Evolutionary conservation across 352 stramenopile genomes (phyloP).

Genomic region (Saprolegnia diclina): DNA sequence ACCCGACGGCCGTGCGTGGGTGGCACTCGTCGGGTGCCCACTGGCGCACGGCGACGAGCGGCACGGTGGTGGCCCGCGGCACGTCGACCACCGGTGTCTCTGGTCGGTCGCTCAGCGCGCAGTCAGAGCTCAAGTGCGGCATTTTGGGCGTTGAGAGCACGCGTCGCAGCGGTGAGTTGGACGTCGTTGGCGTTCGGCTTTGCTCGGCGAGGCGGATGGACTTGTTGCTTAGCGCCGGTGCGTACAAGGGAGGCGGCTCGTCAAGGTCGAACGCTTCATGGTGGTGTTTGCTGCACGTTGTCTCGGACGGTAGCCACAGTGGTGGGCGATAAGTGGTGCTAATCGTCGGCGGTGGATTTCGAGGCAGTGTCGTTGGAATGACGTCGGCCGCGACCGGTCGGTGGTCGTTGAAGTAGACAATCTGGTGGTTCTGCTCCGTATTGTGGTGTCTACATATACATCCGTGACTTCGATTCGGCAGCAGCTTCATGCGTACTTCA

Average conservation of each 20-base stretch:
- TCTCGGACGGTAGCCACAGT: background rate
- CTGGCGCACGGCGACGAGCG: background rate
- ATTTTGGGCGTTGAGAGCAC: conserved; percentile 20
- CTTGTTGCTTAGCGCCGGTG: background rate
- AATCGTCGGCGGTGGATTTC: background rate
- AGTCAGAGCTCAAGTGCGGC: conserved; percentile 7
- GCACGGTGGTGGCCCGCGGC: background rate
- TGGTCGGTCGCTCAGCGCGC: background rate
- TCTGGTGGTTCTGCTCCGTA: background rate
- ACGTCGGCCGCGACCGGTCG: background rate
- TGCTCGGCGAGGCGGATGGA: conserved; percentile 9
- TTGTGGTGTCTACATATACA: background rate
- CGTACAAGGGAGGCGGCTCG: background rate
- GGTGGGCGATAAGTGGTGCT: background rate
- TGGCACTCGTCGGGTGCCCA: background rate
- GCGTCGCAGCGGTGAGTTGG: conserved; percentile 18
- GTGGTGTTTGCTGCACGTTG: background rate
- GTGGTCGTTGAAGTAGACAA: conserved; percentile 21
- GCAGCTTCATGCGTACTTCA: background rate
- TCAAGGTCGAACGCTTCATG: conserved; percentile 9
- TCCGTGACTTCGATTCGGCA: background rate
- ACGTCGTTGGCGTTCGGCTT: conserved; percentile 10
- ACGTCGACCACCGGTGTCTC: background rate
- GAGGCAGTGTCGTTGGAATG: background rate
- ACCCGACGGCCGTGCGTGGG: background rate